Conservation (phyloP, 1,139 yeast species). For the Geotrichum restrictum region DNA sequence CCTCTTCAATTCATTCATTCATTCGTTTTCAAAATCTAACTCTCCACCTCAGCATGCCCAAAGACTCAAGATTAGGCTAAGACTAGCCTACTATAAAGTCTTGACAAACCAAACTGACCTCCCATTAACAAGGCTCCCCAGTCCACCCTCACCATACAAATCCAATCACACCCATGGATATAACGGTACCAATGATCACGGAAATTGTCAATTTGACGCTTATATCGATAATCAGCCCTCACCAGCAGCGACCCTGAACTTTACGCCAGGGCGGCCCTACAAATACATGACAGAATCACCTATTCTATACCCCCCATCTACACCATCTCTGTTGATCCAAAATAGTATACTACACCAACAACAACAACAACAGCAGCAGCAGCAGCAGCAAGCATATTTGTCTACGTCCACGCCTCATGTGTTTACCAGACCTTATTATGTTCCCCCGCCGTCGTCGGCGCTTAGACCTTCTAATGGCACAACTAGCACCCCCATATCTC, state of each 20-base stretch:
- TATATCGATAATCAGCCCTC: neutral
- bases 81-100: conserved; percentile 74
- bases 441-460: no score
- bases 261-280: no score
- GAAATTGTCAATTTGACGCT: no score
- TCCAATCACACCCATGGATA: no score
- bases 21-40: no score
- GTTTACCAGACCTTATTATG: neutral
- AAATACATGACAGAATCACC: conserved; percentile 4
- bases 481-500: no score
- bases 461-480: no score
- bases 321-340: conserved; percentile 12
- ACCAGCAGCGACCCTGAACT: no score
- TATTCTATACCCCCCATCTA: conserved; percentile 4
- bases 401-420: conserved; percentile 3
- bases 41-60: conserved; percentile 47
- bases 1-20: neutral
- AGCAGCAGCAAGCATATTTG: no score
- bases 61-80: conserved; percentile 64
- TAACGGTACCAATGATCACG: no score
- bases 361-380: no score
- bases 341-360: no score
- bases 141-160: conserved; percentile 24
- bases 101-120: conserved; percentile 50
- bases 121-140: conserved; percentile 36